Conservation (phyloP, 345 rosid genomes). For the Linum tenue region DNA sequence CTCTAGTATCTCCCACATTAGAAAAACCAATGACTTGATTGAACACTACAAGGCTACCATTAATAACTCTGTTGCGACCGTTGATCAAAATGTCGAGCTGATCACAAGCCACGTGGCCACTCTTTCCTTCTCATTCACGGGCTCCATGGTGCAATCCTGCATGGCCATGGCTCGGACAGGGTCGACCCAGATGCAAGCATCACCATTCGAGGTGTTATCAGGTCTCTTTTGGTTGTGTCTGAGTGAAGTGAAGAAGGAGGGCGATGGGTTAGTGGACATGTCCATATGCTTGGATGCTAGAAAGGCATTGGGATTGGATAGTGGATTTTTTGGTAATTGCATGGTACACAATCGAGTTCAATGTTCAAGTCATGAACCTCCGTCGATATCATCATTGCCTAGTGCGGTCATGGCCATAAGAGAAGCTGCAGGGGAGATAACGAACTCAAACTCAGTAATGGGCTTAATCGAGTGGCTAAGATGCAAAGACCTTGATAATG, state of each 20-base stretch:
- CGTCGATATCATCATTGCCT: constrained; percentile 10
- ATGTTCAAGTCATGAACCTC: not conserved
- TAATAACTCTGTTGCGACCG: constrained; percentile 24
- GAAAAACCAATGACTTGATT: constrained; percentile 16
- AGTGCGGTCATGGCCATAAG: constrained; percentile 31
- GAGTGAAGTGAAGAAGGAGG: constrained; percentile 36
- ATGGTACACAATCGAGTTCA: constrained; percentile 41
- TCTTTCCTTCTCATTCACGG: constrained; percentile 20
- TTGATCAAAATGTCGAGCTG: constrained; percentile 11
- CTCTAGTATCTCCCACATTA: constrained; percentile 3
- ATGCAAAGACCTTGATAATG: not conserved
- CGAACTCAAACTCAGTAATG: constrained; percentile 35
- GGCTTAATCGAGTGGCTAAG: constrained; percentile 58
- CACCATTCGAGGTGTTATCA: constrained; percentile 42
- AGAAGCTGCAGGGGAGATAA: constrained; percentile 20
- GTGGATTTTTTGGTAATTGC: constrained; percentile 59
- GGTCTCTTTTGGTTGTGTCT: constrained; percentile 54
- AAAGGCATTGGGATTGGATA: constrained; percentile 35
- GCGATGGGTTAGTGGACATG: constrained; percentile 36
- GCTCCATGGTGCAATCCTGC: constrained; percentile 36
- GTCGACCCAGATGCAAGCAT: not conserved
- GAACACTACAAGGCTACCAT: constrained; percentile 24
- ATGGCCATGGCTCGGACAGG: constrained; percentile 21
- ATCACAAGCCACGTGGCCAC: not conserved
- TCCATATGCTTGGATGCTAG: constrained; percentile 48